Conservation (phyloP, 2,329 filamentous ascomycete species). For the Calonectria pteridis region DNA sequence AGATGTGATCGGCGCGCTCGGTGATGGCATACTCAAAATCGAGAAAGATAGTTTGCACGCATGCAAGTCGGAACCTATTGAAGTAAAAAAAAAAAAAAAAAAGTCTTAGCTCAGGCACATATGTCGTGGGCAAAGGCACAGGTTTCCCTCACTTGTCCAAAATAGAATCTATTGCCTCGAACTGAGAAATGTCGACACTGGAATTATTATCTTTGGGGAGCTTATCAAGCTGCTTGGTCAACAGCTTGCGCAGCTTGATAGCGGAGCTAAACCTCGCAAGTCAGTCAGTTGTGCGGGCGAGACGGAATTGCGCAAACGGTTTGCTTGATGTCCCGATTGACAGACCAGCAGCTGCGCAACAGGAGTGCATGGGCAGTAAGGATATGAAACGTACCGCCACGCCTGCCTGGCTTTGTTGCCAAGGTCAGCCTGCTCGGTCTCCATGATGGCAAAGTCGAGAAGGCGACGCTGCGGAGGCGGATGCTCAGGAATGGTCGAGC, state of each 20-base stretch:
- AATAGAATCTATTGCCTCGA: slow-evolving; percentile 58
- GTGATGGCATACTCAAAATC: slow-evolving; percentile 76
- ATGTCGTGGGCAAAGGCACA: background rate
- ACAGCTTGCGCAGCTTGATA: slow-evolving; percentile 57
- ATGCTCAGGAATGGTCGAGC: slow-evolving; percentile 27
- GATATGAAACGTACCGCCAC: slow-evolving; percentile 54
- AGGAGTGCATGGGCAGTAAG: slow-evolving; percentile 7
- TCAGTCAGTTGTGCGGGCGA: slow-evolving; percentile 39
- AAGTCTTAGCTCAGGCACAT: background rate
- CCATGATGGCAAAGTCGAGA: slow-evolving; percentile 37
- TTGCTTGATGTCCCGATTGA: slow-evolving; percentile 7
- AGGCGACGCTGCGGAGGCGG: slow-evolving; percentile 24
- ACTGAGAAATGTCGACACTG: slow-evolving; percentile 56
- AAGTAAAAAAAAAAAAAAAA: background rate
- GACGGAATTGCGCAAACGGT: slow-evolving; percentile 14
- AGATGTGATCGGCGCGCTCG: slow-evolving; percentile 74
- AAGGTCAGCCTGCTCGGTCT: slow-evolving; percentile 39
- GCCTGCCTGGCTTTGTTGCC: slow-evolving; percentile 50
- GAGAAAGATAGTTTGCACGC: slow-evolving; percentile 78
- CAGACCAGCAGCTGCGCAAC: slow-evolving; percentile 12
- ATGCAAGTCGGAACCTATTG: slow-evolving; percentile 76
- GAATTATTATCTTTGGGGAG: slow-evolving; percentile 52
- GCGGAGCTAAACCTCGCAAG: slow-evolving; percentile 51
- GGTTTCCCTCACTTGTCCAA: slow-evolving; percentile 56
- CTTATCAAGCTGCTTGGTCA: slow-evolving; percentile 58